Conservation (phyloP, 768 basidiomycete species). For the Auricularia auricula-judae region DNA sequence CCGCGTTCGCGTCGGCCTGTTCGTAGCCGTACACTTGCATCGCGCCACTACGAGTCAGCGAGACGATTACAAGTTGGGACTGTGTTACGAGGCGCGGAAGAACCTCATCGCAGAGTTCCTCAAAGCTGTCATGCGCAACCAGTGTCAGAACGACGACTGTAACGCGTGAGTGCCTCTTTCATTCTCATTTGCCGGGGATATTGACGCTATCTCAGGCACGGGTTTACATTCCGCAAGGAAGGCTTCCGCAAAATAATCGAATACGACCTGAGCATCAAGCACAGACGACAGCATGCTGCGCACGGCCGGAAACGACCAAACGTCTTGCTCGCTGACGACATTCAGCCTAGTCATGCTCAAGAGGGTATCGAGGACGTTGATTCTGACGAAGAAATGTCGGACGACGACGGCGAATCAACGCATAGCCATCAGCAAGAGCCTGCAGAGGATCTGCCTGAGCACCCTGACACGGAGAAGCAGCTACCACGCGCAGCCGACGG, state of each 20-base stretch:
- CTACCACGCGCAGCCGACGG: slow-evolving; percentile 68
- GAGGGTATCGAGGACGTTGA: slow-evolving; percentile 24
- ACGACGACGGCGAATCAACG: slow-evolving; percentile 28
- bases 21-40: slow-evolving; percentile 41
- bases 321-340: slow-evolving; percentile 40
- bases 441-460: slow-evolving; percentile 18
- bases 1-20: slow-evolving; percentile 50
- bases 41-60: slow-evolving; percentile 45
- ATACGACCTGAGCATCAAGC: slow-evolving; percentile 74
- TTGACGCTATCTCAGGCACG: slow-evolving; percentile 34
- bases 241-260: slow-evolving; percentile 91
- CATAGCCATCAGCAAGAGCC: slow-evolving; percentile 23
- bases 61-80: slow-evolving; percentile 80
- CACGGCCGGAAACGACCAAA: slow-evolving; percentile 57
- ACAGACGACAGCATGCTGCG: slow-evolving; percentile 49
- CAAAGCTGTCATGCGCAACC: slow-evolving; percentile 52
- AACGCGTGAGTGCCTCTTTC: slow-evolving; percentile 50
- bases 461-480: slow-evolving; percentile 20
- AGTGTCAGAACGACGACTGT: slow-evolving; percentile 71
- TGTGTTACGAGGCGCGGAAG: slow-evolving; percentile 81
- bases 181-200: slow-evolving; percentile 2
- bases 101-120: slow-evolving; percentile 74
- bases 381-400: slow-evolving; percentile 39
- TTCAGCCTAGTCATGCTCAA: slow-evolving; percentile 28
- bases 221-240: slow-evolving; percentile 88